Evolutionary conservation across 2,329 filamentous ascomycete species (phyloP), one percentile per base, ranked within the genome.

Genomic region (Colletotrichum paranaense): DNA sequence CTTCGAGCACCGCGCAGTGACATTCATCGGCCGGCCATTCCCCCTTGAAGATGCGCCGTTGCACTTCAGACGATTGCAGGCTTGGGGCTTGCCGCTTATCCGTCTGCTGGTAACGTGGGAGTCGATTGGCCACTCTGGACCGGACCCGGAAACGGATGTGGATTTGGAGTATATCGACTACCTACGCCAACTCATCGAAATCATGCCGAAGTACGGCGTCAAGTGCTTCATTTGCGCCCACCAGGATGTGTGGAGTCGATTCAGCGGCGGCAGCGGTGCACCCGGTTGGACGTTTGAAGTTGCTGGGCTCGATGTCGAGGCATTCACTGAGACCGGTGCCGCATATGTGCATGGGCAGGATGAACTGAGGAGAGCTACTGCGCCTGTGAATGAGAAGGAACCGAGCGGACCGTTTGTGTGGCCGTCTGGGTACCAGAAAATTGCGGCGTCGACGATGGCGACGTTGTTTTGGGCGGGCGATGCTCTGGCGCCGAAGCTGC

Each of bases 21-120:
- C 80, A 8, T 85, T 85, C 66, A 70, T 79, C 5, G 83, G 83
- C 0, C 76, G 82, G 9, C 83, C 83, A 0, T 85, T 85, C 56
- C 80, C 80, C 0, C 76, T 84, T 0, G 79, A 80, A 22, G 81
- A 84, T 49, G 84, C 83, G 5, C 81, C 79, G 28, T 77, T 84
- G 38, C 84, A 85, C 66, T 84, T 84, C 64, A 76, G 78, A 22
- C 78, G 82, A 2, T 77, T 85, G 32, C 79, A 77, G 60, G 79
- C 80, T 42, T 85, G 83, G 84, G 83, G 83, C 0, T 72, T 83
- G 46, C 81, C 83, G 35, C 75, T 85, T 28, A 78, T 84, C 14
- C 79, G 83, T 30, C 78, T 85, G 65, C 81, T 85, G 14, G 82
- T 85, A n/a, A 83, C 82, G 4, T 85, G 83, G 83, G 83, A 85